Evolutionary conservation across 495 filamentous ascomycete species (phyloP), one percentile per base, ranked within the genome.

Genomic region (Hypoxylon rickii): DNA sequence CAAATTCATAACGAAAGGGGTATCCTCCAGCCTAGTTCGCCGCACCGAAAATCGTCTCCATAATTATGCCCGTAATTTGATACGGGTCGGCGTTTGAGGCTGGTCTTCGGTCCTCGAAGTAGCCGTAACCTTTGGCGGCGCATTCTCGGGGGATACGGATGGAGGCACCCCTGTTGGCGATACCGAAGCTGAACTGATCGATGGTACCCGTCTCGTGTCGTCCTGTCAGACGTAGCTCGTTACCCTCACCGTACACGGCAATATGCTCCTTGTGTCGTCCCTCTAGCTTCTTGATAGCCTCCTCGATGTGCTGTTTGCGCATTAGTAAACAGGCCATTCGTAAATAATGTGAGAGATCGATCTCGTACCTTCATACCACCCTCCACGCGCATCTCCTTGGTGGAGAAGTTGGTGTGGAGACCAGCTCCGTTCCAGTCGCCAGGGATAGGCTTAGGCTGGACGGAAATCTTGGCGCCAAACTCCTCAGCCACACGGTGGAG

Each of bases 401-500:
- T 90, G 32, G 89, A 95, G 70, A 96, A 92, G 82, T 97, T 92
- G 60, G 58, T 70, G 86, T 98, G 94, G 34, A 98, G 90, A 79
- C 94, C 94, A 55, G 94, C 92, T 72, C 94, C 95, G 84, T 98
- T 98, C 94, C 94, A 98, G 79, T 97, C 92, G 71, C 94, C 94
- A 58, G 92, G 89, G 73, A 98, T 96, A 63, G 94, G 94, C 87
- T 98, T 98, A 71, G 94, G 94, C 69, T 91, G 83, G 76, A 97
- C 90, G 40, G 94, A 95, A 59, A 97, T 90, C 82, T 91, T 90
- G 75, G 86, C 90, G 73, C 94, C 94, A 69, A 96, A 97, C 69
- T 97, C 94, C 72, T 98, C 94, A 53, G 95, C 89, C 56, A 97
- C 89, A 60, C 94, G 91, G 86, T 92, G 84, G 61, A 97, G 92